Evolutionary conservation across 768 basidiomycete species (phyloP).

Genomic region (Ephemerocybe angulata): DNA sequence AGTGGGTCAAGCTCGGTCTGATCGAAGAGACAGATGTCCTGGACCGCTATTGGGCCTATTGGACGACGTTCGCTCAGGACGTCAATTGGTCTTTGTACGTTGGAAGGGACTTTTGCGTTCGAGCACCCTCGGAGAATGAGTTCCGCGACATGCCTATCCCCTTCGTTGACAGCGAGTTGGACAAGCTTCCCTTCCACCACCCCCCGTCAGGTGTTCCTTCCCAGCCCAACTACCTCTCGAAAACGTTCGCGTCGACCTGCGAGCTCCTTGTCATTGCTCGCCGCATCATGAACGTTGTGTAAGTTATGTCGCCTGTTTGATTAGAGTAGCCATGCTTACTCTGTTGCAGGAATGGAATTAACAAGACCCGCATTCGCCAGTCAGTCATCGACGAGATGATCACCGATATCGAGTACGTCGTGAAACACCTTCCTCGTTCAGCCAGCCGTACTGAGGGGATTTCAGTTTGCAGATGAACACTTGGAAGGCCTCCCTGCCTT

Average conservation of each 20-base stretch:
- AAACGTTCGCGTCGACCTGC: slow-evolving; percentile 47
- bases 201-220: slow-evolving; percentile 35
- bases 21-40: slow-evolving; percentile 51
- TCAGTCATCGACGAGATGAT: slow-evolving; percentile 45
- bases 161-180: slow-evolving; percentile 46
- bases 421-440: not conserved
- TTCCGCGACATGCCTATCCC: slow-evolving; percentile 41
- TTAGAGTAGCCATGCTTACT: not conserved
- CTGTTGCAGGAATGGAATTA: slow-evolving; percentile 25
- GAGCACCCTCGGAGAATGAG: slow-evolving; percentile 30
- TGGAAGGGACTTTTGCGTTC: slow-evolving; percentile 55
- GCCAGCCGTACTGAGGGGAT: not conserved
- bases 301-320: slow-evolving; percentile 18
- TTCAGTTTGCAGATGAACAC: slow-evolving; percentile 43
- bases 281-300: slow-evolving; percentile 56
- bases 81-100: slow-evolving; percentile 65
- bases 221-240: slow-evolving; percentile 41
- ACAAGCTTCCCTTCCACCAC: slow-evolving; percentile 45
- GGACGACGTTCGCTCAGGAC: slow-evolving; percentile 35
- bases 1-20: slow-evolving; percentile 50
- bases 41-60: slow-evolving; percentile 32
- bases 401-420: slow-evolving; percentile 49
- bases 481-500: slow-evolving; percentile 43
- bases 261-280: slow-evolving; percentile 46
- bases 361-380: slow-evolving; percentile 34